Percentiles rank a stretch among this genome's conserved stretches.
Evolutionary conservation across 1,284 basidiomycete species (phyloP).

Genomic region (Pseudomicrostroma phylloplanum): DNA sequence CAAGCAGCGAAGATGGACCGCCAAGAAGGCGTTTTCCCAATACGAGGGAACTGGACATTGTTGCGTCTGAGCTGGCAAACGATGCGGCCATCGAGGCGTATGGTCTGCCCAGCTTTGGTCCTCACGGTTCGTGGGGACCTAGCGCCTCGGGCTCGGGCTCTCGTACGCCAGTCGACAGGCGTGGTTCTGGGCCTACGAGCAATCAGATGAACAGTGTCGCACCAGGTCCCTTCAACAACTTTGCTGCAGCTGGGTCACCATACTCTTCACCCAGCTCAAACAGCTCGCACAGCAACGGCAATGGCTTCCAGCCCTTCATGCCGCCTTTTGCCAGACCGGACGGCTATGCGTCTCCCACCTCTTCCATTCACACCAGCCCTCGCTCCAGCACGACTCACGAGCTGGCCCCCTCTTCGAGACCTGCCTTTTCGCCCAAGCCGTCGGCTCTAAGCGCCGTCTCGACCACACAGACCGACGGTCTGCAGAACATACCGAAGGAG

Average conservation of each 20-base stretch:
- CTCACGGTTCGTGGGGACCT: background rate
- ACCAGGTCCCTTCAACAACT: too few relatives aligned
- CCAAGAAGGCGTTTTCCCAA: conserved; percentile 28
- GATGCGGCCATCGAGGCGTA: conserved; percentile 20
- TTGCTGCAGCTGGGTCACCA: background rate
- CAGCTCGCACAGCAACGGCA: background rate
- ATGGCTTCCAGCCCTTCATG: conserved; percentile 1
- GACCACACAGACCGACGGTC: conserved; percentile 13
- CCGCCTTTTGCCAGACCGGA: conserved; percentile 1
- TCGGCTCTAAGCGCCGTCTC: background rate
- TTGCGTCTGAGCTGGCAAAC: conserved; percentile 37
- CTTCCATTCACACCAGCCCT: background rate
- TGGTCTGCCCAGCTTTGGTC: background rate
- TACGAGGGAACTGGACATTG: conserved; percentile 33
- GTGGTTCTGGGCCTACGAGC: background rate
- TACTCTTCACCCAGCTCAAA: background rate
- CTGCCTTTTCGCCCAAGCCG: background rate
- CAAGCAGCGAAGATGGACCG: conserved; percentile 10
- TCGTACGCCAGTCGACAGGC: conserved; percentile 2
- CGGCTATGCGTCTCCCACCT: background rate
- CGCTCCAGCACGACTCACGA: background rate
- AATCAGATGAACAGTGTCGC: too few relatives aligned
- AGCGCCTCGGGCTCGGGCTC: background rate
- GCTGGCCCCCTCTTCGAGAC: background rate
- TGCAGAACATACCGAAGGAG: conserved; percentile 19